Evolutionary conservation across 495 filamentous ascomycete genomes (phyloP).

Genomic region (Annulohypoxylon moriforme): DNA sequence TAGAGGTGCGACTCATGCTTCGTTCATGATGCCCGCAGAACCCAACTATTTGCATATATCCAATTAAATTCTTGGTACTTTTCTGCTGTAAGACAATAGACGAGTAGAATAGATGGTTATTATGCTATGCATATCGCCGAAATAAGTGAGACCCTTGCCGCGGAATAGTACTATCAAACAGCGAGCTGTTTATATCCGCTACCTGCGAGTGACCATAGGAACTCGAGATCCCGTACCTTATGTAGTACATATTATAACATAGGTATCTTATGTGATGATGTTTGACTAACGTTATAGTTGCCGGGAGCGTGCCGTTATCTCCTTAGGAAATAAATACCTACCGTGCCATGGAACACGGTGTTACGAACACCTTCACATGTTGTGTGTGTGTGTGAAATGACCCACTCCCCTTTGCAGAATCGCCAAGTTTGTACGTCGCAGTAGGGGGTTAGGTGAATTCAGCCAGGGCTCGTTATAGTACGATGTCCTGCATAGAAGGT

Average conservation of each 20-base stretch:
- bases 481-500: constrained; percentile 6
- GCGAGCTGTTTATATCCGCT: neutral
- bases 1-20: constrained; percentile 23
- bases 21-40: constrained; percentile 13
- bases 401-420: constrained; percentile 8
- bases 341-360: neutral
- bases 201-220: no score
- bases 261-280: neutral
- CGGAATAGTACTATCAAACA: neutral
- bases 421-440: constrained; percentile 2
- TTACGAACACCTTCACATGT: constrained; percentile 1
- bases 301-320: neutral
- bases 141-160: neutral
- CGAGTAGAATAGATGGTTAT: neutral
- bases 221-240: neutral
- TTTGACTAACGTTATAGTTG: neutral
- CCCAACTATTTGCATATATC: neutral
- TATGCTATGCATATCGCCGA: neutral
- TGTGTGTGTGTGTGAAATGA: neutral
- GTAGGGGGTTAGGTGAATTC: constrained; percentile 1
- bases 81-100: constrained; percentile 13
- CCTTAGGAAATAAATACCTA: neutral
- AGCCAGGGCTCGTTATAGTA: constrained; percentile 14
- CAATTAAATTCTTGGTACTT: constrained; percentile 6
- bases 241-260: neutral